Base-by-base conservation (phyloP, 176 grass and related monocot species). In the Olyra latifolia region DNA sequence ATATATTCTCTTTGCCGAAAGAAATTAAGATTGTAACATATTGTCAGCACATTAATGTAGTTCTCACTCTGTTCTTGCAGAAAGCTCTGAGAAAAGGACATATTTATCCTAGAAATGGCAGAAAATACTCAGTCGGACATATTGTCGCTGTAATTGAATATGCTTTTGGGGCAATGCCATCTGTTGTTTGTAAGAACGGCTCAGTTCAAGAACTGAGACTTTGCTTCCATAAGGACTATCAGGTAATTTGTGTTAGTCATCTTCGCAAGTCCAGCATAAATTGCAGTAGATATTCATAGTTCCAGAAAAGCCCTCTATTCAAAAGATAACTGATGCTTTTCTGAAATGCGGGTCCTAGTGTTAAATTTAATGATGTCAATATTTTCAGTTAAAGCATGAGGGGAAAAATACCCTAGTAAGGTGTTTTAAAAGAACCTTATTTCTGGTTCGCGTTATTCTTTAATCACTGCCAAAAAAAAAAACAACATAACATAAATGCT, bases 181-280 rank as follows among this genome's bases (percentile, higher is more conserved):
- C 79, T 17, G 17, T 89, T 71, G 72, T 82, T 35, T 89, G 83
- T 49, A 86, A 77, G 66, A 86, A 89, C 1, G 83, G 78, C 0
- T 86, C 83, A 24, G 72, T 89, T 71, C 78, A 89, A 56, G 88
- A 89, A 64, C 72, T 89, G 50, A 85, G 88, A 43, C 88, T 89
- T 11, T 89, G 88, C 72, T 89, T 89, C 42, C 88, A 89, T 72
- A 89, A 86, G 72, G 88, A 89, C 42, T 86, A 82, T 40, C 83
- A 86, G 78, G 87, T 89, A 23, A 42, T 55, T 84, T 53, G 4
- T 64, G 17, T 50, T 64, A 27, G 15, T 9, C 10, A 38, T 61
- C 1, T 60, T 46, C 8, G 4, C 17, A 30, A 45, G 39, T 47
- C 8, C 10, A 47, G 39, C 14, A 2, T 10, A 3, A 3, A 53